phyloP scores from a whole-genome alignment of 768 basidiomycete genomes.

The Pleurotus tuoliensis region DNA sequence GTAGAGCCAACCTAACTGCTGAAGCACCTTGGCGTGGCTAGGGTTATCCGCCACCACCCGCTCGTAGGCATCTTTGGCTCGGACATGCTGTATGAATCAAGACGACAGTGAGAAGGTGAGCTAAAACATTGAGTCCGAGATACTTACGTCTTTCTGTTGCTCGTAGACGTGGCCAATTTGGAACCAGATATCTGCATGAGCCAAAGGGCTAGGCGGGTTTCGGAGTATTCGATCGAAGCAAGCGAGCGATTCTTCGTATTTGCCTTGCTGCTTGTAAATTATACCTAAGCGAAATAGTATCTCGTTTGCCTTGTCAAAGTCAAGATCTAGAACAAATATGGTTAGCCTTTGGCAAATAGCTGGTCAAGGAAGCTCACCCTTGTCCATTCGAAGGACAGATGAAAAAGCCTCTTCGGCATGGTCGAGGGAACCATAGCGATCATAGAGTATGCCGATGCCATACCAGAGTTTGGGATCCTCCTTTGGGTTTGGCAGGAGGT shows the following conservation, averaged over 20 bases:
- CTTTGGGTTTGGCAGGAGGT: constrained; percentile 93
- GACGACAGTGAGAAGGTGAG: constrained; percentile 11
- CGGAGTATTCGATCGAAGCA: constrained; percentile 97
- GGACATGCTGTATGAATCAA: constrained; percentile 56
- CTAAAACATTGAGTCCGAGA: background rate
- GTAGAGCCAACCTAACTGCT: constrained; percentile 97
- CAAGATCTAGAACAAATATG: constrained; percentile 44
- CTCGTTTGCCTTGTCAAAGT: constrained; percentile 98
- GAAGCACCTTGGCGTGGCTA: constrained; percentile 92
- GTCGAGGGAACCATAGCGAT: constrained; percentile 96
- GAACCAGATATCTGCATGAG: constrained; percentile 99
- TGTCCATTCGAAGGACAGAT: constrained; percentile 94
- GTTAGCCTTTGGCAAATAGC: constrained; percentile 12
- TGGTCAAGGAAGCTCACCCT: constrained; percentile 53
- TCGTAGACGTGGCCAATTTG: constrained; percentile 99
- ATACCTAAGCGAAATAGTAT: constrained; percentile 97
- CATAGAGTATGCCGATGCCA: constrained; percentile 97
- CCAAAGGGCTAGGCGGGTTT: constrained; percentile 92
- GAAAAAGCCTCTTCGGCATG: constrained; percentile 99
- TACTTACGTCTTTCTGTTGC: constrained; percentile 90
- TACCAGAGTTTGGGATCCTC: constrained; percentile 99
- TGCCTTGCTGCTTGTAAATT: constrained; percentile 98
- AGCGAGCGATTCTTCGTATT: constrained; percentile 80
- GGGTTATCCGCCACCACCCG: constrained; percentile 93
- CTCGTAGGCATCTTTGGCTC: constrained; percentile 94